Conservation (phyloP, 192 early-diverging fungal species). For the Mortierella claussenii region DNA sequence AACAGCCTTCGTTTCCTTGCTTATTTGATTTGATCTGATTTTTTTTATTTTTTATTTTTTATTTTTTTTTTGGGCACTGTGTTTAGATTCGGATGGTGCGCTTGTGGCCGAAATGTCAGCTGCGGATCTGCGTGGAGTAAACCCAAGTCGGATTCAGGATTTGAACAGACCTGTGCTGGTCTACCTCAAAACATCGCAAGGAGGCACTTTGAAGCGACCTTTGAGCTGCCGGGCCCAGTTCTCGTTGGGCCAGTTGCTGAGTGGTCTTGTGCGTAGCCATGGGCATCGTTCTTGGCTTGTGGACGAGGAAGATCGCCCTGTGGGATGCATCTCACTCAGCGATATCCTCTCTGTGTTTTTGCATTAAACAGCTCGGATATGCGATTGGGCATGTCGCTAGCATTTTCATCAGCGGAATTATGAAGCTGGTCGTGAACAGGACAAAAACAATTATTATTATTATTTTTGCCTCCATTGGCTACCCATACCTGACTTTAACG, state of each 20-base stretch:
- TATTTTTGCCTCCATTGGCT: too few species aligned
- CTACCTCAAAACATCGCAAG: constrained; percentile 66
- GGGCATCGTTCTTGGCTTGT: constrained; percentile 75
- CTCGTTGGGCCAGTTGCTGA: constrained; percentile 66
- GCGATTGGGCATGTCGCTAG: too few species aligned
- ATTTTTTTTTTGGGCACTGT: background rate
- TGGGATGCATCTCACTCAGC: constrained; percentile 80
- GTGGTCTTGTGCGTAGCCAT: constrained; percentile 58
- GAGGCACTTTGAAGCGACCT: constrained; percentile 65
- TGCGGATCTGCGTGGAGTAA: constrained; percentile 79
- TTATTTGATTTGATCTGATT: background rate
- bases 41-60: background rate
- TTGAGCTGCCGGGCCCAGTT: constrained; percentile 61
- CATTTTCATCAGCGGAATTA: too few species aligned
- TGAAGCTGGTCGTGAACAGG: too few species aligned
- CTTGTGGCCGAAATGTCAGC: constrained; percentile 78
- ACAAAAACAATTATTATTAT: too few species aligned
- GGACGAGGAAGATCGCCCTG: constrained; percentile 61
- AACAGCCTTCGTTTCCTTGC: background rate
- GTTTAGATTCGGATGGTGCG: constrained; percentile 60
- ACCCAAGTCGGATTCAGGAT: constrained; percentile 61
- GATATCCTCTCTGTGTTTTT: constrained; percentile 71
- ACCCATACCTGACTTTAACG: too few species aligned
- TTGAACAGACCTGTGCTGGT: constrained; percentile 71
- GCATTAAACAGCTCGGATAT: too few species aligned